A percentile compares a stretch with the other conserved stretches of the same genome.
These are phyloP conservation scores for Pseudocercospora cruenta DNA, from an alignment of 2,329 filamentous ascomycete species.

Conservation along the genomic window DNA sequence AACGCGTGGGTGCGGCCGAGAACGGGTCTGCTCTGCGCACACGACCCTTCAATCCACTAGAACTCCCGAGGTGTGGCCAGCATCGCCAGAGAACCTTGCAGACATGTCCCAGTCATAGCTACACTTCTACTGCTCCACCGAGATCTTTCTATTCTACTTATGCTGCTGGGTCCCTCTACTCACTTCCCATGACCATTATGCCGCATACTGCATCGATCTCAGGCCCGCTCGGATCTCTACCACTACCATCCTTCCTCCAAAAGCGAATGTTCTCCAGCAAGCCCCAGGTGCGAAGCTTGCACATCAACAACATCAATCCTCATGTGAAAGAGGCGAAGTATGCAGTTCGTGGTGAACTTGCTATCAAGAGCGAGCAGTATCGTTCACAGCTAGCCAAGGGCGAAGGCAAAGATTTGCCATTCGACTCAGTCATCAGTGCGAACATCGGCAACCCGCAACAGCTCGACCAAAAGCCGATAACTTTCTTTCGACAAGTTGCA, in stretches of 20 bases:
- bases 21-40: neutral
- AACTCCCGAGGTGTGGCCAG: constrained; percentile 7
- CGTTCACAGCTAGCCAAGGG: constrained; percentile 68
- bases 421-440: constrained; percentile 88
- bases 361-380: constrained; percentile 90
- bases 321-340: constrained; percentile 87
- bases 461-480: constrained; percentile 98
- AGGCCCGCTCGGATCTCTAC: constrained; percentile 26
- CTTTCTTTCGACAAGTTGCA: constrained; percentile 96
- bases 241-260: constrained; percentile 30
- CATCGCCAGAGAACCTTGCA: constrained; percentile 8
- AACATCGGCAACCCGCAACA: constrained; percentile 99
- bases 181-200: neutral
- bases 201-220: constrained; percentile 6
- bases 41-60: constrained; percentile 2
- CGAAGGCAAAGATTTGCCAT: constrained; percentile 71
- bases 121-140: neutral
- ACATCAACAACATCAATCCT: constrained; percentile 87
- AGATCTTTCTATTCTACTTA: neutral
- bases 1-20: constrained; percentile 7
- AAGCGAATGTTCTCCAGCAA: constrained; percentile 28
- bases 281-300: constrained; percentile 50
- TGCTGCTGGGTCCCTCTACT: neutral
- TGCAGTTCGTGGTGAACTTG: constrained; percentile 93
- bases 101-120: constrained; percentile 7